phyloP scores from a whole-genome alignment of 2,329 filamentous ascomycete genomes.

The Acrodontium crateriforme region DNA sequence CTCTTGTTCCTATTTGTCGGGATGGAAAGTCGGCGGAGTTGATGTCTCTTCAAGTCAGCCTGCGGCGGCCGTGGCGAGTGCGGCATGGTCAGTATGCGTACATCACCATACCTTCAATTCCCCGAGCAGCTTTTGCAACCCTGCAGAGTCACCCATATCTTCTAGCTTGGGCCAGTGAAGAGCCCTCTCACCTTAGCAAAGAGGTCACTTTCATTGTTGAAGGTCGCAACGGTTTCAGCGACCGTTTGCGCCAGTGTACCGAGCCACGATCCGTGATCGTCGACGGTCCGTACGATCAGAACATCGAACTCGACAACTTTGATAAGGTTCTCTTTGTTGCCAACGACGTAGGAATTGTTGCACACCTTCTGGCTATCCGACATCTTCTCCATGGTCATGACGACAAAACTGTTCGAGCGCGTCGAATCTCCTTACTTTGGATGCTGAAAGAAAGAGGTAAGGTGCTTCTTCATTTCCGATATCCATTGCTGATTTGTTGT shows the following conservation, averaged over 20 bases:
- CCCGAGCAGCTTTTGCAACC: not conserved
- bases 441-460: constrained; percentile 2
- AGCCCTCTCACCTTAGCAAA: not conserved
- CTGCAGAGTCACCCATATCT: constrained; percentile 4
- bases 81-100: constrained; percentile 4
- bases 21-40: too few relatives aligned
- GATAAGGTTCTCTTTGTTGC: constrained; percentile 6
- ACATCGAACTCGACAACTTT: constrained; percentile 1
- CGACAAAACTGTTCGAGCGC: constrained; percentile 2
- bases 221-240: constrained; percentile 2
- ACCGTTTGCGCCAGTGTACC: constrained; percentile 1
- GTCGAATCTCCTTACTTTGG: constrained; percentile 3
- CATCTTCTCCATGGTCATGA: constrained; percentile 3
- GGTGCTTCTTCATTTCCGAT: not conserved
- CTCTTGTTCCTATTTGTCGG: too few relatives aligned
- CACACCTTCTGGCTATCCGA: constrained; percentile 4
- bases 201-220: constrained; percentile 3
- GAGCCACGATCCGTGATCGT: not conserved
- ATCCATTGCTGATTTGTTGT: not conserved
- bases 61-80: constrained; percentile 2
- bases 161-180: constrained; percentile 3
- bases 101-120: constrained; percentile 2
- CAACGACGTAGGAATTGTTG: constrained; percentile 4
- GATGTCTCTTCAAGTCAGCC: constrained; percentile 1
- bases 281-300: constrained; percentile 4